Conservation (phyloP, 2,329 filamentous ascomycete genomes). For the Colletotrichum simmondsii region DNA sequence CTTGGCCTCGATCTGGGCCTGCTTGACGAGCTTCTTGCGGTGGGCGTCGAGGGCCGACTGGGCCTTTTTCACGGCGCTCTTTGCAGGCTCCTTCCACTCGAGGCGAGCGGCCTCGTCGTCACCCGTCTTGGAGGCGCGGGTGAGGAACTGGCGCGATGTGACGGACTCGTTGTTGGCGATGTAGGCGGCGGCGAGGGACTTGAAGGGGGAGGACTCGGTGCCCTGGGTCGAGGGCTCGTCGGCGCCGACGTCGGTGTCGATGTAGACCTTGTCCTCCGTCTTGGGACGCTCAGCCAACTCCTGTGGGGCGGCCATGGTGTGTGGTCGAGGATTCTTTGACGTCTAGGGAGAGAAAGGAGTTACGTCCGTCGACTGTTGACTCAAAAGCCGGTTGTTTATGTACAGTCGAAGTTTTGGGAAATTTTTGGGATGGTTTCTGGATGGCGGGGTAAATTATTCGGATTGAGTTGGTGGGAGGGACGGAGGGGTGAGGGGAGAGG, state of each 20-base stretch:
- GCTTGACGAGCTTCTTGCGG: slow-evolving; percentile 87
- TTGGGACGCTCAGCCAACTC: slow-evolving; percentile 63
- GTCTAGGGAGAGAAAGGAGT: not conserved
- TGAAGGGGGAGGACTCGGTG: slow-evolving; percentile 80
- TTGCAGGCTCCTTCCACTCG: slow-evolving; percentile 84
- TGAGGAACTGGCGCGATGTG: slow-evolving; percentile 70
- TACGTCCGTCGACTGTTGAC: slow-evolving; percentile 22
- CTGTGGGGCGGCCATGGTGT: slow-evolving; percentile 54
- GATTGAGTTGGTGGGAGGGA: slow-evolving; percentile 31
- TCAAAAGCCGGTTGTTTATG: not conserved
- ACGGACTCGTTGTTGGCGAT: slow-evolving; percentile 72
- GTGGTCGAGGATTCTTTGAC: slow-evolving; percentile 18
- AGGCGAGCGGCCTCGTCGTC: slow-evolving; percentile 73
- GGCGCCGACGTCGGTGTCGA: slow-evolving; percentile 83
- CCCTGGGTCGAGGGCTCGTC: slow-evolving; percentile 77
- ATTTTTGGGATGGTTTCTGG: slow-evolving; percentile 30
- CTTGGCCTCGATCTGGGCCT: slow-evolving; percentile 76
- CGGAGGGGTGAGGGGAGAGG: not conserved
- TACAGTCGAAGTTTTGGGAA: slow-evolving; percentile 4
- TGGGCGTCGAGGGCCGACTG: slow-evolving; percentile 78
- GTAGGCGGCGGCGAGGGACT: slow-evolving; percentile 82
- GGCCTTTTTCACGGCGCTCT: slow-evolving; percentile 88
- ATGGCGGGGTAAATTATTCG: slow-evolving; percentile 36
- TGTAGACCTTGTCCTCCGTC: slow-evolving; percentile 68
- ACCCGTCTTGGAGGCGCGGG: slow-evolving; percentile 74